Base-by-base conservation (phyloP, 2,329 filamentous ascomycete genomes). In the Fusarium verticillioides region DNA sequence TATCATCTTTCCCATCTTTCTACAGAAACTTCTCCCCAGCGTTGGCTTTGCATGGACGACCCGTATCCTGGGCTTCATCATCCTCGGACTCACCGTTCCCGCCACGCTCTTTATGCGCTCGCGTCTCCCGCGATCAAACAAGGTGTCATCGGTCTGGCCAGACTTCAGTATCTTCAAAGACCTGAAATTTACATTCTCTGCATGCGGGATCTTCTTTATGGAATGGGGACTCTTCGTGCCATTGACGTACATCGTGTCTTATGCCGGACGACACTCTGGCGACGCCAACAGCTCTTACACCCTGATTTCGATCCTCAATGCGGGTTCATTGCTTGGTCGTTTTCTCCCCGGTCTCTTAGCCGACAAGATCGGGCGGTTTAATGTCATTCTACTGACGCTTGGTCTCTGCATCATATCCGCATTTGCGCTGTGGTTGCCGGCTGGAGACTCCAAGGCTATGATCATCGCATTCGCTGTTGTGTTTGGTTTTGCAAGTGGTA, bases 401-500 rank as follows among this genome's bases (percentile, higher is more conserved):
- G 81, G 86, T 2, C 75, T 87, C 10, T 87, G 85, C 66, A 84
- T 92, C n/a, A 80, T 83, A 43, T 83, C 84, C 37, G 82, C 92
- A 9, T 88, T 92, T 9, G 90, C 88, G 6, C 80, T 95, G 23
- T 97, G 94, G 94, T 85, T 97, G 26, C 93, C 88, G 0, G 85
- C 87, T 1, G 85, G 87, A 2, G 81, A 84, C 40, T 88, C 84
- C 3, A 80, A 85, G n/a, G 80, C 87, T 0, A 79, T 94, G 53
- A 84, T 94, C 4, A 86, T 95, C 60, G 86, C 89, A 4, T 97
- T 94, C 75, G 87, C 89, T 0, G 83, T 94, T 4, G 78, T 94
- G 3, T 96, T 97, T 80, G 94, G 94, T 2, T 94, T 97, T 75
- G 91, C 90, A 2, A 93, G 91, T 60, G 94, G 95, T 8, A 92